Percentiles rank a stretch among this genome's conserved stretches.
These are phyloP conservation scores for Ormosia emarginata DNA, from an alignment of 306 rosid genomes.

Conservation along the genomic window DNA sequence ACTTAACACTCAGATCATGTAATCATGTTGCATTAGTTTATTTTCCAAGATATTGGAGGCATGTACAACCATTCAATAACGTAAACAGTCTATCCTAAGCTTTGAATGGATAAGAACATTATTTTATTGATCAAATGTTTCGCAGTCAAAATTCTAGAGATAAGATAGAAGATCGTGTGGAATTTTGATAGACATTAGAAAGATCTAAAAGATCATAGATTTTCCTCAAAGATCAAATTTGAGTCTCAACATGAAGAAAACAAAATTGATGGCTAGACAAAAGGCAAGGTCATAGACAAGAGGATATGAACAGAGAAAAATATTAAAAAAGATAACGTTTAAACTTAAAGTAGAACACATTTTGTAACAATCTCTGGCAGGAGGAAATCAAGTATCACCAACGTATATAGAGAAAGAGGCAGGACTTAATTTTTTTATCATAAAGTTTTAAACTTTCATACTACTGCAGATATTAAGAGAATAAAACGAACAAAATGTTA, in stretches of 20 bases:
- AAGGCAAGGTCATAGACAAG: too few species aligned
- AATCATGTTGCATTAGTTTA: too few species aligned
- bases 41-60: too few species aligned
- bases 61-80: neutral
- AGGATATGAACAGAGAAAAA: neutral
- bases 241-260: too few species aligned
- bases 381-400: neutral
- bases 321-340: neutral
- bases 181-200: neutral
- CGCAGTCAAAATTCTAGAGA: neutral
- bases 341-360: neutral
- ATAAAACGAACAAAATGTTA: neutral
- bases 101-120: neutral
- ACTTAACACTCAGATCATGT: neutral
- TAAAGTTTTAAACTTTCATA: neutral
- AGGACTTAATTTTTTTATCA: neutral
- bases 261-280: too few species aligned
- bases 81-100: too few species aligned
- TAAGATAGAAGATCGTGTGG: neutral
- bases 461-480: neutral
- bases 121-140: too few species aligned
- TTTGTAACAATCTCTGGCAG: too few species aligned
- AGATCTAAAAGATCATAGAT: neutral
- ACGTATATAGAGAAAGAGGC: too few species aligned
- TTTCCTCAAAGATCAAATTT: too few species aligned